Percentiles rank a stretch among this genome's conserved stretches.
These are phyloP conservation scores for Cryptococcus sp. DNA, from an alignment of 1,284 basidiomycete species.

Conservation along the genomic window DNA sequence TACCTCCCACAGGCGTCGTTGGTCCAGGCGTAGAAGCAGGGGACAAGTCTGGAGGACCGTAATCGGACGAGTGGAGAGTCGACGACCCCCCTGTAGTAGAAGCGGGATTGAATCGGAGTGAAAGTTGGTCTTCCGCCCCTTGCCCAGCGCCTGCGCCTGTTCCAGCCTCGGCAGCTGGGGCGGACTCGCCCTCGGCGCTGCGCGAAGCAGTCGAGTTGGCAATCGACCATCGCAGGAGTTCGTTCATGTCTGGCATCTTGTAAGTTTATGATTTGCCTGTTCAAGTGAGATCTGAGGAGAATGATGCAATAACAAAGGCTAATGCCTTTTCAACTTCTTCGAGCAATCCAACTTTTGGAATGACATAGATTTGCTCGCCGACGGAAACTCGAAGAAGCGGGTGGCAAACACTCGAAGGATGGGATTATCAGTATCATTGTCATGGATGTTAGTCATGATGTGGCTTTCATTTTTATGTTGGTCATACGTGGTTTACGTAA, in stretches of 20 bases:
- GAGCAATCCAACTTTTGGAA: constrained; percentile 1
- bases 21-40: constrained; percentile 37
- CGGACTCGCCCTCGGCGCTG: too few relatives aligned
- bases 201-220: constrained; percentile 36
- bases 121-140: constrained; percentile 13
- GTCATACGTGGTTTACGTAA: neutral
- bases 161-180: neutral
- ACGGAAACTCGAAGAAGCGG: constrained; percentile 9
- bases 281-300: neutral
- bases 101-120: constrained; percentile 41
- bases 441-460: neutral
- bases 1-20: constrained; percentile 19
- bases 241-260: constrained; percentile 43
- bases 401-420: constrained; percentile 15
- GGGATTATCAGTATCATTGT: neutral
- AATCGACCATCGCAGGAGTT: constrained; percentile 42
- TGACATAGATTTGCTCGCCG: neutral
- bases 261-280: neutral
- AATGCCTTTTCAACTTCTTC: neutral
- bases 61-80: constrained; percentile 46
- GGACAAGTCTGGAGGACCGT: constrained; percentile 26
- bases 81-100: constrained; percentile 22
- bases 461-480: neutral
- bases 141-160: neutral
- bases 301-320: neutral